Evolutionary conservation across 352 stramenopile genomes (phyloP).

Genomic region (Saprolegnia parasitica): DNA sequence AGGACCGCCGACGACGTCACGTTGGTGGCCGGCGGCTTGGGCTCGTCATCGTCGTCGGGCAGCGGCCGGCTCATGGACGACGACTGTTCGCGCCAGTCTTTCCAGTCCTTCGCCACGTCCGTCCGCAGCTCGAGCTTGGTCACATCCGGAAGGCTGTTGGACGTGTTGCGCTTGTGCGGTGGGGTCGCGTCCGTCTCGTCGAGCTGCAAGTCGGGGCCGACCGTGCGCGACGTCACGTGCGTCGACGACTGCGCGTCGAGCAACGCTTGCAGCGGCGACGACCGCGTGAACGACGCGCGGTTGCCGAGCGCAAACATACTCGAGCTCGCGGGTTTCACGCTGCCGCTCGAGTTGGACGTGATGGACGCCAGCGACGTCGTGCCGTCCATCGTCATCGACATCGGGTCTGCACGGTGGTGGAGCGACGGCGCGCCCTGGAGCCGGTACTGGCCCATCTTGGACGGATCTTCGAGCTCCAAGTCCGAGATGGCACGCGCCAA

Average conservation of each 20-base stretch:
- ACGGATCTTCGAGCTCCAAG: constrained; percentile 69
- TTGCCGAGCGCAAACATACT: constrained; percentile 4
- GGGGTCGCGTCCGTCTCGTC: neutral
- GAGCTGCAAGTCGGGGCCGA: neutral
- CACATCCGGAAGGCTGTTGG: constrained; percentile 25
- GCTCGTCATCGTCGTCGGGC: neutral
- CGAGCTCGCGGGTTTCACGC: neutral
- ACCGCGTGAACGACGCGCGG: constrained; percentile 4
- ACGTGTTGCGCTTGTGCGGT: constrained; percentile 7
- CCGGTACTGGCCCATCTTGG: constrained; percentile 55
- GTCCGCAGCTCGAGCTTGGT: constrained; percentile 14
- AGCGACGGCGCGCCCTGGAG: constrained; percentile 26
- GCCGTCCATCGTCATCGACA: constrained; percentile 5
- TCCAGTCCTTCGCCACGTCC: constrained; percentile 3
- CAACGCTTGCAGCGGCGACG: constrained; percentile 3
- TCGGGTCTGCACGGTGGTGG: constrained; percentile 31
- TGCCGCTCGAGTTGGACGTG: constrained; percentile 19
- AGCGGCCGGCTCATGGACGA: neutral
- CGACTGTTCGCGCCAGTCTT: constrained; percentile 6
- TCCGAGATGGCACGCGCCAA: constrained; percentile 70
- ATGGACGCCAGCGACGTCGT: constrained; percentile 7
- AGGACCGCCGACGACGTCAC: constrained; percentile 39
- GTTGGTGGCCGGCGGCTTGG: constrained; percentile 19
- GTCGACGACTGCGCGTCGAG: constrained; percentile 11
- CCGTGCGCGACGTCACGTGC: neutral